Evolutionary conservation across 2,329 filamentous ascomycete species (phyloP), one percentile per base, ranked within the genome.

Genomic region (Paraconiothyrium brasiliense): DNA sequence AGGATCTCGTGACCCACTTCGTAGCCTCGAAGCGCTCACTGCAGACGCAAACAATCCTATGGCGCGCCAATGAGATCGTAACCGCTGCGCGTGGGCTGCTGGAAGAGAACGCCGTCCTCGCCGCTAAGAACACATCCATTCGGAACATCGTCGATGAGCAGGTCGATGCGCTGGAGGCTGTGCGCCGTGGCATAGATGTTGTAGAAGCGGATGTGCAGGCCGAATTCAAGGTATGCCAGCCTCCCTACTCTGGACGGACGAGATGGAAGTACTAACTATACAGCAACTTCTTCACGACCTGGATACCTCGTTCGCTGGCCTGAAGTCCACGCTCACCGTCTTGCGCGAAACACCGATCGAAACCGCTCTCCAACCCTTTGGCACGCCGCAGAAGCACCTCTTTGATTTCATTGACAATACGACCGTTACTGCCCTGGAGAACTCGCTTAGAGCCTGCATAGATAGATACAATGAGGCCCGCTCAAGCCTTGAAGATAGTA

Each of bases 11-110:
- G 59, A 87, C 89, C 57, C 89, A 97, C 79, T 90, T 97, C 39
- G 88, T 97, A 44, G 90, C 91, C 34, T 92, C 94, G 9, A 97
- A 97, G 77, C 89, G 92, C 48, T 94, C 94, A 1, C 86, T 98
- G 4, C 92, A 91, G 16, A 93, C 93, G 11, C 93, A 96, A 76
- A 88, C 85, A 46, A 89, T 92, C 62, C 92, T 97, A 55, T 90
- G 92, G 75, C 91, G 92, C 62, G 94, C 93, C 67, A 94, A 95
- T 74, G 91, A 96, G 72, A 89, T 97, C 59, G 91, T 95, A 48
- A 92, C 88, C 22, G 84, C 87, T 14, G 92, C 93, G 4, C 90
- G 93, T 37, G 82, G 85, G 35, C 87, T 92, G 37, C 84, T 97
- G 66, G 92, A 97, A 74, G 90, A 95, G 68, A 90, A 89, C 51